Evolutionary conservation across 1,139 yeast genomes (phyloP), one percentile per base, ranked within the genome.

Genomic region (Geotrichum klebahnii): DNA sequence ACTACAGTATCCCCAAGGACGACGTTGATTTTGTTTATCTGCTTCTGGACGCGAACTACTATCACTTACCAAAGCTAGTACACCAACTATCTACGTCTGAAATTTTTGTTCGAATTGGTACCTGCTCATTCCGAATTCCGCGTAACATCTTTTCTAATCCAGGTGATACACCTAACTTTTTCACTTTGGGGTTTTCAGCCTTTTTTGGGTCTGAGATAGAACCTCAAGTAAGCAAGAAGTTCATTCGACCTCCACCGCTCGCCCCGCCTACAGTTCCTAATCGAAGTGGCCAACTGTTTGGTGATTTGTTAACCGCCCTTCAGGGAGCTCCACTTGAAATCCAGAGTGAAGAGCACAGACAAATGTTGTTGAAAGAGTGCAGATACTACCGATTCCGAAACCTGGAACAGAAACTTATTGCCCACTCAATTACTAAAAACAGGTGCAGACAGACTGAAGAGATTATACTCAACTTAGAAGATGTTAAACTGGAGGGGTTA

Each of bases 141-240:
- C 75, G 76, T 53, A 70, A 68, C 19, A 57, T 87, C 17, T 69
- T 88, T 46, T 60, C 66, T 3, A 63, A 72, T 5, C 74, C 78
- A 2, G 96, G 96, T 0, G 87, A 89, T 63, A 64, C 68, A 44
- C 95, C 94, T 5, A 89, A 89, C 65, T 87, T 75, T 65, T 85
- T 89, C 67, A 77, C 86, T 12, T 69, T 87, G 20, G 76, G 83
- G 5, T 75, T 74, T 57, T 77, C 78, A 44, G 67, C 79, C 5
- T 61, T 79, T 34, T 71, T 80, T 54, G 67, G 69, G 10, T 81
- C 80, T 55, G 74, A 78, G 65, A 65, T 84, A 9, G 48, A 43
- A n/a, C 45, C 44, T 12, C 35, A 47, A 3, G 29, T 43, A n/a
- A 41, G 34, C 6, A 43, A 51, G 22, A 44, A 44, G 10, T 48